Evolutionary conservation across 306 rosid species (phyloP), one percentile per base, ranked within the genome.

Genomic region (Quercus bicolor): DNA sequence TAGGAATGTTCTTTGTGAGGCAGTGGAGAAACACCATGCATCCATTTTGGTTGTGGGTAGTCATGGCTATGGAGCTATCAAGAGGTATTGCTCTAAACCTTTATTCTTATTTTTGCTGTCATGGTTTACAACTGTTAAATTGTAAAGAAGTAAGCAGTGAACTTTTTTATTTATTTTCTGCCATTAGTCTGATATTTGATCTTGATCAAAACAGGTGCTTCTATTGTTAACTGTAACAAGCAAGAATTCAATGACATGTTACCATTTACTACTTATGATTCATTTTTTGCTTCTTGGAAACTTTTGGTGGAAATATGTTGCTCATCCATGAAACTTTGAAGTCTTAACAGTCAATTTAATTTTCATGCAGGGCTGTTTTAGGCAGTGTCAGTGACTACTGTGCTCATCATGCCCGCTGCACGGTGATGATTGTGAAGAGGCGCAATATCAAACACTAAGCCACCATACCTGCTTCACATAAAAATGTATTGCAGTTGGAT

Each of bases 381-480:
- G 96, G 93, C 2, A 91, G 97, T 70, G 94, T 91, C 20, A 94
- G 98, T 85, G 98, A 91, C 82, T 90, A 90, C 11, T 94, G 97
- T 83, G 82, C 91, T 52, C 94, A 87, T 80, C 93, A 90, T 77
- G 98, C 97, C 79, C 87, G 81, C 79, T 90, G 94, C 90, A 81
- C 88, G 7, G 88, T 94, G 73, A 89, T 89, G 89, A 89, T 91
- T 7, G 96, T 94, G 86, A 91, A 91, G 92, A 89, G 56, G 88
- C 97, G 96, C 23, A 90, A 90, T 83, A 16, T 6, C 71, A 79
- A 87, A 70, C 89, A 79, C 73, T 88, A 59, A 21, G 69, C 68
- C 37, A 45, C 55, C 12, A 29, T 48, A 56, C 24, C 72, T 26
- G 57, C 31, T 1, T 76, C 57, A 16, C 14, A 13, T 24, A 65